A percentile compares a stretch with the other conserved stretches of the same genome.
These are phyloP conservation scores for Acacia crassicarpa DNA, from an alignment of 306 rosid genomes.

Conservation along the genomic window DNA sequence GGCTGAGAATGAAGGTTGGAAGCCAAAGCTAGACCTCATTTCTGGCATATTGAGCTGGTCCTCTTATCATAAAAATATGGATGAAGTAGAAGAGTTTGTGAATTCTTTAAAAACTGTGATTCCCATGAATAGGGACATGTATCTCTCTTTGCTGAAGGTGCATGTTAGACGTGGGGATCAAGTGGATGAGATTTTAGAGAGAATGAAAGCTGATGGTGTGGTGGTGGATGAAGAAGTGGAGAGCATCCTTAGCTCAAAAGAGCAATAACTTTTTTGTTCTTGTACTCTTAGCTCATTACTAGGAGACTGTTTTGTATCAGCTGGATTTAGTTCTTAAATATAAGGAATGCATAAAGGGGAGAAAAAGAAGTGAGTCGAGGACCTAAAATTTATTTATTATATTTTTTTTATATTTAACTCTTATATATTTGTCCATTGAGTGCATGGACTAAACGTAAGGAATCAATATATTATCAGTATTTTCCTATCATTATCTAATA, in stretches of 20 bases:
- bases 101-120: slow-evolving; percentile 49
- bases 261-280: not conserved
- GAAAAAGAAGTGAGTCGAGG: not conserved
- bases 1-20: slow-evolving; percentile 55
- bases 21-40: slow-evolving; percentile 50
- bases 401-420: not conserved
- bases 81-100: slow-evolving; percentile 54
- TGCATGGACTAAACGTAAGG: not conserved
- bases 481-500: not conserved
- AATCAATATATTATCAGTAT: not conserved
- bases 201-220: slow-evolving; percentile 46
- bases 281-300: not conserved
- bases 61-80: slow-evolving; percentile 37
- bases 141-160: slow-evolving; percentile 48
- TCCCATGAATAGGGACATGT: slow-evolving; percentile 53
- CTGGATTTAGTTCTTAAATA: not conserved
- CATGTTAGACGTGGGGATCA: slow-evolving; percentile 46
- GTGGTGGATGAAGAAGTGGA: slow-evolving; percentile 46
- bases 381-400: not conserved
- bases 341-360: not conserved
- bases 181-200: slow-evolving; percentile 43
- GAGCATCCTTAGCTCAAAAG: slow-evolving; percentile 36
- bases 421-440: not conserved
- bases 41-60: slow-evolving; percentile 56
- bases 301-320: not conserved